Conservation (phyloP, 495 filamentous ascomycete genomes). For the Jackrogersella multiformis region DNA sequence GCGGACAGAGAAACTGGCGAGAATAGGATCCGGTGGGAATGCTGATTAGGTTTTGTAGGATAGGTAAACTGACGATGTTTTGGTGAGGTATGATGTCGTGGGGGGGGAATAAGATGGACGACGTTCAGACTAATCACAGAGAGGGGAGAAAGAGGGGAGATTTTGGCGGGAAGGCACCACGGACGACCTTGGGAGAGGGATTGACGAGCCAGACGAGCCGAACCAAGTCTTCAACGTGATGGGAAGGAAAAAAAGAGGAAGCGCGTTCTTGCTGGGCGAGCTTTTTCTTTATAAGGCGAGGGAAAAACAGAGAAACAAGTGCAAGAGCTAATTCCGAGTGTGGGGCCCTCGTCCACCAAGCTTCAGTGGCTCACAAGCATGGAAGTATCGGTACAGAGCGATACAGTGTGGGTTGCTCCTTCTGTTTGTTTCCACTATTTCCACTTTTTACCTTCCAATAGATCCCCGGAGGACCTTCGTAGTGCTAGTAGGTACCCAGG, state of each 20-base stretch:
- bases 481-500: conserved; percentile 19
- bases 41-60: conserved; percentile 34
- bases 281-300: conserved; percentile 45
- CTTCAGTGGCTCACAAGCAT: conserved; percentile 19
- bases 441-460: conserved; percentile 18
- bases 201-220: conserved; percentile 46
- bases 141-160: conserved; percentile 38
- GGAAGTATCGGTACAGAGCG: conserved; percentile 34
- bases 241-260: conserved; percentile 42
- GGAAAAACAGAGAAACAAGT: conserved; percentile 39
- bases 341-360: conserved; percentile 38
- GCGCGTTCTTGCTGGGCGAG: conserved; percentile 45
- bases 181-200: conserved; percentile 46
- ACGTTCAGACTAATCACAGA: conserved; percentile 37
- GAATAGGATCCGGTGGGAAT: conserved; percentile 39
- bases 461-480: conserved; percentile 28
- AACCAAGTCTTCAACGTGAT: conserved; percentile 50
- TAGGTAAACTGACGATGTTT: conserved; percentile 39
- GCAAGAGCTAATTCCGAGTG: conserved; percentile 43
- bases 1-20: conserved; percentile 42
- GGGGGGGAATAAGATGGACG: conserved; percentile 30
- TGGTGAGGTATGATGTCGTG: conserved; percentile 40
- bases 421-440: conserved; percentile 12
- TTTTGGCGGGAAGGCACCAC: conserved; percentile 46
- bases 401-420: conserved; percentile 34